These are phyloP conservation scores for Tricholoma terreum DNA, from an alignment of 768 basidiomycete genomes.

Conservation along the genomic window DNA sequence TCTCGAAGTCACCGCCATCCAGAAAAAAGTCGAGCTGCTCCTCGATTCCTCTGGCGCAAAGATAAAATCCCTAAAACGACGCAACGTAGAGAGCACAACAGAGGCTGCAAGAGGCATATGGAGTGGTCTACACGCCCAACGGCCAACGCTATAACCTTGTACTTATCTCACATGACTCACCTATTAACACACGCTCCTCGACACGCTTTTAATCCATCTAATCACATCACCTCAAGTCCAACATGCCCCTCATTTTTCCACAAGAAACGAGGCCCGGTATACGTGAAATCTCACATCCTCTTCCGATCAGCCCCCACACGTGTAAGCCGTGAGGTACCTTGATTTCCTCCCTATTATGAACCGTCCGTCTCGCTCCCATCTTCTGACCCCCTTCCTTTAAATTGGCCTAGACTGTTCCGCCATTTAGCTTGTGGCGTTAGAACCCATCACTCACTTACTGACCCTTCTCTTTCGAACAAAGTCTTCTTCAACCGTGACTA, in stretches of 20 bases:
- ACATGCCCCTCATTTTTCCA: conserved; percentile 21
- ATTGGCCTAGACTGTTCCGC: background rate
- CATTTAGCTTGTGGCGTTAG: conserved; percentile 7
- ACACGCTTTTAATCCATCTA: conserved; percentile 22
- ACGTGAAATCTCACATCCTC: conserved; percentile 11
- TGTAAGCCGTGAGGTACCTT: conserved; percentile 44
- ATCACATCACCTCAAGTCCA: conserved; percentile 4
- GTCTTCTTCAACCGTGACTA: background rate
- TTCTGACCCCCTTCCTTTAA: background rate
- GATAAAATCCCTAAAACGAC: conserved; percentile 76
- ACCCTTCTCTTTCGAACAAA: background rate
- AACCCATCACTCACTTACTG: background rate
- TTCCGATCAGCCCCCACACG: conserved; percentile 38
- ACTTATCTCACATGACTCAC: conserved; percentile 29
- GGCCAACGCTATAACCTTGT: conserved; percentile 43
- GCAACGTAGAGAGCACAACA: conserved; percentile 72
- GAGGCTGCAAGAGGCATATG: conserved; percentile 86
- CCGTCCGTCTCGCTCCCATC: background rate
- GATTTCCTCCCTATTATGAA: conserved; percentile 13
- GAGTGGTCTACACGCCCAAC: conserved; percentile 82
- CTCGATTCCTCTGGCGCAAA: conserved; percentile 87
- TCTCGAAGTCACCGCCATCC: conserved; percentile 70
- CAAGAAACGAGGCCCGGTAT: background rate
- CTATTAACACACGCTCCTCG: conserved; percentile 2
- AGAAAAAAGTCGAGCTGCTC: conserved; percentile 76